Percentiles rank a stretch among this genome's conserved stretches.
Conservation (phyloP, 2,329 filamentous ascomycete species). For the Trichoderma sp. region DNA sequence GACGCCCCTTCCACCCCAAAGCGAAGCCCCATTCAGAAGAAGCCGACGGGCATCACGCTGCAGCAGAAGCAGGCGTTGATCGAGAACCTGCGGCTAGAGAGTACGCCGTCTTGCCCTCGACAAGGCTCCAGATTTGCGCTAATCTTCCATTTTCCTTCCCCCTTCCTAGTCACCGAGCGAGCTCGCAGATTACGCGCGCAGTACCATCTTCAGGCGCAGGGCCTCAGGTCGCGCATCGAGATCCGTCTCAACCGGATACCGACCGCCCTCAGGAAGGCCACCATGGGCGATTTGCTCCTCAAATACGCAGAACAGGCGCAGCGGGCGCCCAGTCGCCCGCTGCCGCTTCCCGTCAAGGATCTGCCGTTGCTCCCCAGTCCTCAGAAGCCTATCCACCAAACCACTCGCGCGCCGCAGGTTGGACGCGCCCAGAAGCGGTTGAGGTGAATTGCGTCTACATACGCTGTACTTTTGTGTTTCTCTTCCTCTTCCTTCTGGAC, state of each 20-base stretch:
- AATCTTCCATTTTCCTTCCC: not conserved
- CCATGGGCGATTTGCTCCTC: slow-evolving; percentile 75
- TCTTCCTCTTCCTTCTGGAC: slow-evolving; percentile 20
- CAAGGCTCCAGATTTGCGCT: slow-evolving; percentile 27
- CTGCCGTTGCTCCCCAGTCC: slow-evolving; percentile 41
- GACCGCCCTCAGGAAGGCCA: slow-evolving; percentile 72
- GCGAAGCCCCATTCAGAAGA: slow-evolving; percentile 66
- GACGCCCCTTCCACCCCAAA: slow-evolving; percentile 45
- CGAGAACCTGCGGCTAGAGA: slow-evolving; percentile 86
- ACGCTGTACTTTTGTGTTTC: slow-evolving; percentile 15
- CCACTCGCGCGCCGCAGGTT: slow-evolving; percentile 31
- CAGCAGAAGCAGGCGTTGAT: slow-evolving; percentile 84
- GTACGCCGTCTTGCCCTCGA: slow-evolving; percentile 53
- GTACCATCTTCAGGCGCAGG: slow-evolving; percentile 85
- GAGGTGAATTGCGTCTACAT: slow-evolving; percentile 48
- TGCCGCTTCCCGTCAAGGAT: slow-evolving; percentile 57
- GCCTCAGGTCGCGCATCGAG: slow-evolving; percentile 82
- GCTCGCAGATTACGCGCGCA: slow-evolving; percentile 85
- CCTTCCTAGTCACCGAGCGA: slow-evolving; percentile 73
- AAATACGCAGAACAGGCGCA: slow-evolving; percentile 52
- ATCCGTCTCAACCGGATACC: slow-evolving; percentile 94
- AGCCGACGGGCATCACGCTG: slow-evolving; percentile 61
- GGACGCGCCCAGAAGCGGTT: slow-evolving; percentile 50
- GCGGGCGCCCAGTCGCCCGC: slow-evolving; percentile 34
- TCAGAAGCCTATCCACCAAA: slow-evolving; percentile 40